phyloP scores from a whole-genome alignment of 2,329 filamentous ascomycete species.

The Juglanconis sp. region DNA sequence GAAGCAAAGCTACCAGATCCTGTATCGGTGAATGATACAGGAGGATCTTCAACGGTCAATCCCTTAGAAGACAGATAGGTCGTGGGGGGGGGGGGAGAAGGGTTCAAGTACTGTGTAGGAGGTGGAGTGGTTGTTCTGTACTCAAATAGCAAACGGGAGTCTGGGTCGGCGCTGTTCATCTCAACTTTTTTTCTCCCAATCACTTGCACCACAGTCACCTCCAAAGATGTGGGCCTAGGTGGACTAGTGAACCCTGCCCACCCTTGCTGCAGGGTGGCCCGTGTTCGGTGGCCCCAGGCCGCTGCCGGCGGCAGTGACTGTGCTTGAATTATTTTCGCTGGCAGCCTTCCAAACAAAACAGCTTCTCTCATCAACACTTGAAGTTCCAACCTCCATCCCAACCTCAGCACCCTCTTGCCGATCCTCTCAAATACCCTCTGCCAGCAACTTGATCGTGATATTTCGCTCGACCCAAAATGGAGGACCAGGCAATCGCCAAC shows the following conservation, averaged over 20 bases:
- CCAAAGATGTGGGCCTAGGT: background rate
- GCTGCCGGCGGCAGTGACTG: background rate
- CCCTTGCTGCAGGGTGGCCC: background rate
- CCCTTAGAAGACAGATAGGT: background rate
- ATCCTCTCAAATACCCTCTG: too few species aligned
- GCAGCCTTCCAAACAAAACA: background rate
- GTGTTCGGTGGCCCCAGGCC: background rate
- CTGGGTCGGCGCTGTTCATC: background rate
- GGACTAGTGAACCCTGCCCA: too few species aligned
- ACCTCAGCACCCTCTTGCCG: background rate
- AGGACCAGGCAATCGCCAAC: constrained; percentile 37
- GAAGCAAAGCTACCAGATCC: constrained; percentile 5
- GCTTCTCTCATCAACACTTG: background rate
- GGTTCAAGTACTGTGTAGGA: background rate
- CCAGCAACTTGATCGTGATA: too few species aligned
- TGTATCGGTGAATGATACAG: constrained; percentile 6
- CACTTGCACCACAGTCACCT: constrained; percentile 4
- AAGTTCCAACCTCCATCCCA: background rate
- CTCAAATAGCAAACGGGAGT: background rate
- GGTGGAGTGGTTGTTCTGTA: constrained; percentile 5
- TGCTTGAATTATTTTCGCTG: background rate
- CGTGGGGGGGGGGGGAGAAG: background rate
- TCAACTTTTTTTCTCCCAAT: constrained; percentile 24
- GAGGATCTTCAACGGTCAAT: background rate
- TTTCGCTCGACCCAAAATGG: constrained; percentile 31